Evolutionary conservation across 2,329 filamentous ascomycete genomes (phyloP).

Genomic region (Penicillium sp.): DNA sequence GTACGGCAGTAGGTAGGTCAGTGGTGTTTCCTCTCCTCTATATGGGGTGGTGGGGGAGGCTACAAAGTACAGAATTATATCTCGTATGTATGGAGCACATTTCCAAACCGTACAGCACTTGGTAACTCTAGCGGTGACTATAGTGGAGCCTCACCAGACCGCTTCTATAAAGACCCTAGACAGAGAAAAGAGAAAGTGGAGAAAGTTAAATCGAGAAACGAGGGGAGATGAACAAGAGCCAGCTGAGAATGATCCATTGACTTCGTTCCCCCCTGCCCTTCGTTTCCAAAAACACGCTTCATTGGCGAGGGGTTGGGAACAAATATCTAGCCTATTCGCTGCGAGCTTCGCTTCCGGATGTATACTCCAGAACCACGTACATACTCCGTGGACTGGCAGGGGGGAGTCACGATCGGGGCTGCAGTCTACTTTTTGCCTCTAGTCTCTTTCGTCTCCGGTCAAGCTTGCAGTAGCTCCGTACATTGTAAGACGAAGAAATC

Average conservation of each 20-base stretch:
- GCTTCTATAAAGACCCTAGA: not conserved
- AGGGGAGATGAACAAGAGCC: too few species aligned
- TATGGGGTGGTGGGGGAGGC: not conserved
- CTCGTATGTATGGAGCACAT: not conserved
- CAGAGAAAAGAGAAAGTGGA: not conserved
- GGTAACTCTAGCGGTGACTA: not conserved
- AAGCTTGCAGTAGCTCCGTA: conserved; percentile 4
- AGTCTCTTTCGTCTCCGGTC: conserved; percentile 6
- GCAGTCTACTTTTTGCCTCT: conserved; percentile 6
- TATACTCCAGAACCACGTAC: not conserved
- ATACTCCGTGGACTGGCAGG: conserved; percentile 1
- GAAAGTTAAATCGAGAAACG: conserved; percentile 2
- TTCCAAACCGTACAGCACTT: not conserved
- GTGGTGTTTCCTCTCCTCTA: not conserved
- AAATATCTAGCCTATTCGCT: not conserved
- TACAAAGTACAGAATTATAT: not conserved
- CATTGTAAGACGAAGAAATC: not conserved
- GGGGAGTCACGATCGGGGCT: conserved; percentile 16
- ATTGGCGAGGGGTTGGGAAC: not conserved
- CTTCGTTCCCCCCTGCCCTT: not conserved
- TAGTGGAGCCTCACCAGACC: conserved; percentile 1
- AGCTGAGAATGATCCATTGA: not conserved
- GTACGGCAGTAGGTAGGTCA: not conserved
- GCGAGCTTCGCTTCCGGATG: conserved; percentile 10
- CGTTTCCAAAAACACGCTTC: not conserved